These are phyloP conservation scores for Fagus sylvatica DNA, from an alignment of 306 rosid genomes.

Conservation along the genomic window DNA sequence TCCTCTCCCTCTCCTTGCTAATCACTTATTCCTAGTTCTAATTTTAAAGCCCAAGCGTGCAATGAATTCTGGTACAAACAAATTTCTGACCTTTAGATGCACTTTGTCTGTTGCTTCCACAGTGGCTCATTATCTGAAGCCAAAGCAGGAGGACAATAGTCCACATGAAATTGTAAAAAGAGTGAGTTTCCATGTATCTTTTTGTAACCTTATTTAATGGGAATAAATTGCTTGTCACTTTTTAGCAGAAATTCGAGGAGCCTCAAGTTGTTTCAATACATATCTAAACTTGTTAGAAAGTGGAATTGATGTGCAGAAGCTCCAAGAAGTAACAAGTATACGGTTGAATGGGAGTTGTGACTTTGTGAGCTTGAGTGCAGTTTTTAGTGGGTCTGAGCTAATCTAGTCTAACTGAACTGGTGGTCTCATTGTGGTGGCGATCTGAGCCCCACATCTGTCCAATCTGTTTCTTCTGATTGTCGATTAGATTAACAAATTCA, in stretches of 20 bases:
- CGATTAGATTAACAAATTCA: no score
- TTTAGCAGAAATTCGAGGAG: background rate
- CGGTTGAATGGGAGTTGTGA: no score
- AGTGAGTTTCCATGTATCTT: background rate
- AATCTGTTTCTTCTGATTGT: no score
- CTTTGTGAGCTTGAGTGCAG: no score
- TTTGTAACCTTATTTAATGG: background rate
- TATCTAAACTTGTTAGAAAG: background rate
- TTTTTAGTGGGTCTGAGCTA: no score
- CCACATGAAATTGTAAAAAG: background rate
- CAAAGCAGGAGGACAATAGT: background rate
- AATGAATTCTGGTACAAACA: background rate
- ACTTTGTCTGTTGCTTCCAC: background rate
- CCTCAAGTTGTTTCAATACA: background rate
- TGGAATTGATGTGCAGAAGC: background rate
- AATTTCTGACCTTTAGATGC: conserved; percentile 15
- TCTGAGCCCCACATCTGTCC: no score
- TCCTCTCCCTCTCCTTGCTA: background rate
- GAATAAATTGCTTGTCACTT: background rate
- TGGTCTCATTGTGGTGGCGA: no score
- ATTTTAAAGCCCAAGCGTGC: background rate
- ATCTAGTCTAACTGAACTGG: no score
- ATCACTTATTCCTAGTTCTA: background rate
- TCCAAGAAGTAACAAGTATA: no score
- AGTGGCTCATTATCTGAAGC: conserved; percentile 16